Conservation (phyloP, 176 grass and related monocot species). For the Raddia distichophylla region DNA sequence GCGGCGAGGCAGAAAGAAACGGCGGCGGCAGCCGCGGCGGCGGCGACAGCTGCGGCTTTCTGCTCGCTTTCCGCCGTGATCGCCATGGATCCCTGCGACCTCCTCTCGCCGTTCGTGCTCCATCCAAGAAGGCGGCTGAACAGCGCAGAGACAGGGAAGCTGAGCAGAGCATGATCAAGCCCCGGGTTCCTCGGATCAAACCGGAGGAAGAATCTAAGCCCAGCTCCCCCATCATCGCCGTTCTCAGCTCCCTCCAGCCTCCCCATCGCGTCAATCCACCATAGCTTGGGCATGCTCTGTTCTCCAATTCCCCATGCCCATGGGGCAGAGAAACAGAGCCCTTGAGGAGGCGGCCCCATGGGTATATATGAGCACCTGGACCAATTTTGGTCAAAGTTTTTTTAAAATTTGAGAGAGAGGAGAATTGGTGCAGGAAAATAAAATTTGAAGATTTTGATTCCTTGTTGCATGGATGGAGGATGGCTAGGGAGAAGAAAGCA, state of each 20-base stretch:
- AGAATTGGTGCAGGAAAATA: background rate
- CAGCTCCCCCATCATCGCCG: background rate
- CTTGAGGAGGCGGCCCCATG: conserved; percentile 31
- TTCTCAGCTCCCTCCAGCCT: background rate
- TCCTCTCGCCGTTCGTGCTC: background rate
- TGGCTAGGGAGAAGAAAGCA: conserved; percentile 35
- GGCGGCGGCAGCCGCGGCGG: background rate
- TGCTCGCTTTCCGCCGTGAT: background rate
- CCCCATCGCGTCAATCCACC: conserved; percentile 38
- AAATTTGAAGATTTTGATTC: conserved; percentile 33
- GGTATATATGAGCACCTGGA: conserved; percentile 30
- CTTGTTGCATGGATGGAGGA: conserved; percentile 38
- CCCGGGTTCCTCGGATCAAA: conserved; percentile 29
- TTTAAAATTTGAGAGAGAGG: too few species aligned
- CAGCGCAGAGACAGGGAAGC: conserved; percentile 43
- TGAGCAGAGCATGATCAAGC: conserved; percentile 23
- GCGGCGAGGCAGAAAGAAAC: conserved; percentile 12
- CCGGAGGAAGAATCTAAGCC: conserved; percentile 34
- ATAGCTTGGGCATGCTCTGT: background rate
- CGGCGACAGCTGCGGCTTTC: background rate
- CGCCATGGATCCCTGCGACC: background rate
- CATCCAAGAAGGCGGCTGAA: conserved; percentile 37
- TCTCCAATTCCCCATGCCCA: conserved; percentile 41
- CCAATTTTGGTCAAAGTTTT: conserved; percentile 13
- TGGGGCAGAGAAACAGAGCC: conserved; percentile 21